Evolutionary conservation across 129 eudicot genomes (phyloP), one percentile per base, ranked within the genome.

Genomic region (Heracleum sosnowskyi): DNA sequence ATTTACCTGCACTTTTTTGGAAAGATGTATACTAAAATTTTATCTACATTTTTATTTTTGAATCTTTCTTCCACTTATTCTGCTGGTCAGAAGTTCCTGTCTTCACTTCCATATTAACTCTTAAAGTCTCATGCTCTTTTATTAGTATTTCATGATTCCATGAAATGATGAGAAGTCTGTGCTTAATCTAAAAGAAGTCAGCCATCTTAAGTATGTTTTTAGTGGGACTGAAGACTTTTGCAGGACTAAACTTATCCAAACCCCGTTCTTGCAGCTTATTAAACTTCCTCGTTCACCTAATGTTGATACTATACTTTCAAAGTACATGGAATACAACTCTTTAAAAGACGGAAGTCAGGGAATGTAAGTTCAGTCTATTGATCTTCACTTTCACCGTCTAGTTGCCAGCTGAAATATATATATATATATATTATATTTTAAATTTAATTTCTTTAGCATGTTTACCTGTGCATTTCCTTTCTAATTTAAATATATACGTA

Each of bases 261-360:
- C 31, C 7, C 11, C 64, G 55, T 47, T 64, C 46, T 46, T 75
- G 78, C 97, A 95, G 99, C 94, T 95, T 75, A 91, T 92, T 77
- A 87, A 89, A 82, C 95, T 95, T 71, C 97, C 99, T 4, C 91
- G 96, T 55, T 95, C 97, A 71, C 99, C 99, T 60, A 92, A 72
- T 80, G 95, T 90, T 74, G 97, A 95, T 83, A 92, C 90, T 49
- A 85, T 95, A 84, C 80, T 95, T 84, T 78, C 91, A 39, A 90
- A 95, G 86, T 95, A 90, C 79, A 96, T 92, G 73, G 99, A 95
- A 75, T 89, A 95, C 89, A 82, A 93, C 77, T 86, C 94, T 74
- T 88, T 86, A 82, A 95, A 95, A 76, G 97, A 95, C 74, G 92
- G 68, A n/a, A 60, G 68, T 22, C 68, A 60, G 0, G 68, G 91